Conservation (phyloP, 495 filamentous ascomycete species). For the Chaetomidium leptoderma region DNA sequence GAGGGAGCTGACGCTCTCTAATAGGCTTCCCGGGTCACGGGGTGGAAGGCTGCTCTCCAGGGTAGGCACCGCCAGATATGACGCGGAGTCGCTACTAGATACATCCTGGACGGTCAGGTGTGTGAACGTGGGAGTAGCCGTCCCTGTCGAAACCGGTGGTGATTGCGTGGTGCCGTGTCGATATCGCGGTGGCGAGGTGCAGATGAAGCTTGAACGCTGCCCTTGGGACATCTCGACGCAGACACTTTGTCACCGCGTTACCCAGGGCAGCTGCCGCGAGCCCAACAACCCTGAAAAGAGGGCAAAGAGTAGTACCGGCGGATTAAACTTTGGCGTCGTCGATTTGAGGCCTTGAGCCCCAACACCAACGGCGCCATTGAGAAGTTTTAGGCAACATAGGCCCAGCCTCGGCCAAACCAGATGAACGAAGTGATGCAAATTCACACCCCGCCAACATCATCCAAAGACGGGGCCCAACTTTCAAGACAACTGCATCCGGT, state of each 20-base stretch:
- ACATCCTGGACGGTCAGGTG: neutral
- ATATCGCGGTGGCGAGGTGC: neutral
- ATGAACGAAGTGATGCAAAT: too few relatives aligned
- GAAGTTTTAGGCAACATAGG: too few relatives aligned
- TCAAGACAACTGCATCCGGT: too few relatives aligned
- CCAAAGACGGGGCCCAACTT: too few relatives aligned
- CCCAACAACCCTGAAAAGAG: neutral
- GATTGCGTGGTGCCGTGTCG: neutral
- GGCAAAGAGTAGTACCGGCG: neutral
- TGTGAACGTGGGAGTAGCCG: neutral
- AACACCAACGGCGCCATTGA: too few relatives aligned
- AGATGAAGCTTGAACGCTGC: neutral
- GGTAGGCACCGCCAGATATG: neutral
- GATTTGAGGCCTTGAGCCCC: too few relatives aligned
- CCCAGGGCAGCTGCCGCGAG: neutral
- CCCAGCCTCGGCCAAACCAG: too few relatives aligned
- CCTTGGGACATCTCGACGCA: neutral
- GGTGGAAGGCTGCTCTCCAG: neutral
- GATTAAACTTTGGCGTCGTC: too few relatives aligned
- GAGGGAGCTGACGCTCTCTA: constrained; percentile 19
- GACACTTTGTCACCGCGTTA: neutral
- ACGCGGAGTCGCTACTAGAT: neutral
- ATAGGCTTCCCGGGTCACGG: neutral
- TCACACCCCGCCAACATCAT: too few relatives aligned
- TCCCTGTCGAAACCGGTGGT: neutral